Evolutionary conservation across 352 stramenopile species (phyloP).

Genomic region (Globisporangium apiculatum): DNA sequence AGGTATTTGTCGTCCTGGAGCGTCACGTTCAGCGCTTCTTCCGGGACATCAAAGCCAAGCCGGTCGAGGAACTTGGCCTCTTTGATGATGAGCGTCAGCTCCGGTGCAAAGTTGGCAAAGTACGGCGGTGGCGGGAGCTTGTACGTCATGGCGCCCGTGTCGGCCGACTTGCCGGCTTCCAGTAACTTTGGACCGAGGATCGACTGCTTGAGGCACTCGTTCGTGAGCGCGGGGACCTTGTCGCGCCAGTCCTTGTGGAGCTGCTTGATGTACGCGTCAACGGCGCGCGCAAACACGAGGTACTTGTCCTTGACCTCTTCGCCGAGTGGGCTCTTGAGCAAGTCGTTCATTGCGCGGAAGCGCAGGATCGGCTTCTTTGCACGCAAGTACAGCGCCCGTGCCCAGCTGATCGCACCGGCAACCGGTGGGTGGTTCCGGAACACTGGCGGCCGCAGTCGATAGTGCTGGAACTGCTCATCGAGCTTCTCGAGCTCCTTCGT

Average conservation of each 20-base stretch:
- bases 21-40: conserved; percentile 93
- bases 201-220: conserved; percentile 91
- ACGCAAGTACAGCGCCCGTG: conserved; percentile 78
- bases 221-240: conserved; percentile 80
- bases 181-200: conserved; percentile 85
- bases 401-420: conserved; percentile 79
- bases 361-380: conserved; percentile 93
- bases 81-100: conserved; percentile 93
- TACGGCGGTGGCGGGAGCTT: conserved; percentile 89
- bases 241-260: conserved; percentile 92
- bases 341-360: conserved; percentile 91
- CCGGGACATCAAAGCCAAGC: conserved; percentile 92
- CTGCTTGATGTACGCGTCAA: conserved; percentile 91
- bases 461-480: conserved; percentile 83
- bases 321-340: conserved; percentile 87
- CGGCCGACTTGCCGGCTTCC: conserved; percentile 55
- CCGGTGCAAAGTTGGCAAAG: conserved; percentile 90
- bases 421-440: conserved; percentile 94
- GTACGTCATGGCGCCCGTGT: conserved; percentile 67
- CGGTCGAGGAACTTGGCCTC: conserved; percentile 95
- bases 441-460: conserved; percentile 78
- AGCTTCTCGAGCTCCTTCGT: conserved; percentile 92
- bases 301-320: conserved; percentile 94
- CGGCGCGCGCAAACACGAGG: conserved; percentile 87
- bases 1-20: conserved; percentile 96